Base-by-base conservation (phyloP, 495 filamentous ascomycete species). In the Barbatosphaeria neglecta region DNA sequence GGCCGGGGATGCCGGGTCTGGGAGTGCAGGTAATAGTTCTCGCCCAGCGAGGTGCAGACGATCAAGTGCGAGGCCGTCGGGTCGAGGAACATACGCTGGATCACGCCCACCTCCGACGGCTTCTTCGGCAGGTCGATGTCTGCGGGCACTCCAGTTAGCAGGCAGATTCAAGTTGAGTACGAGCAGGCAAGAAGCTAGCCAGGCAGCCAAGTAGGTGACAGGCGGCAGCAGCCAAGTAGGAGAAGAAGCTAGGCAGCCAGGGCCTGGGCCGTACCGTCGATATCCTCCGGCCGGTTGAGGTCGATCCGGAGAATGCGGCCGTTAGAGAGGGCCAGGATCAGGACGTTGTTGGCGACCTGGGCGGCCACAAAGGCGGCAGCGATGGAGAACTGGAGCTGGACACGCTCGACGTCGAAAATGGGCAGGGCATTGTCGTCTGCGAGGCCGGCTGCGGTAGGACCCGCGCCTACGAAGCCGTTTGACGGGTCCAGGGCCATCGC, bases 121-220 rank as follows among this genome's bases (percentile, higher is more conserved):
- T 90, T 93, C 68, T 92, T 94, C 22, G 93, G 93, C 23, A 98
- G 82, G 60, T 97, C 93, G 60, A 97, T 95, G 66, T 98, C 90
- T 94, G 47, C n/a, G 45, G 24, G 31, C n/a, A n/a, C n/a, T n/a
- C n/a, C n/a, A n/a, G n/a, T n/a, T n/a, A n/a, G n/a, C n/a, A n/a
- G n/a, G n/a, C n/a, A n/a, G n/a, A n/a, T n/a, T n/a, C n/a, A n/a
- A n/a, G n/a, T n/a, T n/a, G n/a, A n/a, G n/a, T n/a, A n/a, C n/a
- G n/a, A n/a, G n/a, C n/a, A n/a, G n/a, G n/a, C n/a, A n/a, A n/a
- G 13, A 38, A 2, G 18, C 6, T 17, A 10, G 11, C 13, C 35
- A 45, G 23, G 41, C 49, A 54, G 43, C 37, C 17, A 38, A 38
- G 25, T 18, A 24, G 10, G 20, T 17, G 24, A 18, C 33, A 17